These are phyloP conservation scores for Leptographium radiaticola DNA, from an alignment of 2,329 filamentous ascomycete species.

Conservation along the genomic window DNA sequence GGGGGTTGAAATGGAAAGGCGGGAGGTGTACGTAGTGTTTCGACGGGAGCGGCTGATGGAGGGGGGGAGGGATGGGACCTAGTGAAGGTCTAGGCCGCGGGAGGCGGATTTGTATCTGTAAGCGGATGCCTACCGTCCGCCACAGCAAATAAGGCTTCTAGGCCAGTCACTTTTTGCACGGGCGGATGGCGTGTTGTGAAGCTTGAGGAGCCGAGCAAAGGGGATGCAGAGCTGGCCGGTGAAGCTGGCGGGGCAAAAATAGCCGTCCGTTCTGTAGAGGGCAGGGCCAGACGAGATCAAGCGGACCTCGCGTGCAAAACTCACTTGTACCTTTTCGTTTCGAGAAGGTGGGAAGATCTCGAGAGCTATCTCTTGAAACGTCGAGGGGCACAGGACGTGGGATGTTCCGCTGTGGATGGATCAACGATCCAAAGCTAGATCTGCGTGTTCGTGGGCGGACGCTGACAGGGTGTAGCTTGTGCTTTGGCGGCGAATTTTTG, in stretches of 20 bases:
- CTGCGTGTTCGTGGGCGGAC: no score
- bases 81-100: background rate
- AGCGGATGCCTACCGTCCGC: background rate
- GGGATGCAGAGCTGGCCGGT: background rate
- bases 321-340: background rate
- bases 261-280: background rate
- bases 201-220: background rate
- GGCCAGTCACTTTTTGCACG: background rate
- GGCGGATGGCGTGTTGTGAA: background rate
- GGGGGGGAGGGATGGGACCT: background rate
- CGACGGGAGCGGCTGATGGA: background rate
- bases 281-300: background rate
- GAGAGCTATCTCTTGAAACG: no score
- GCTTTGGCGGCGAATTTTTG: no score
- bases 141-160: background rate
- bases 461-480: no score
- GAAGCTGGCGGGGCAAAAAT: background rate
- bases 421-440: no score
- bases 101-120: background rate
- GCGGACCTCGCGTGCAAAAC: background rate
- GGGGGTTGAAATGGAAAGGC: background rate
- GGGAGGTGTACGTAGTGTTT: slow-evolving; percentile 4
- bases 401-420: no score
- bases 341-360: background rate
- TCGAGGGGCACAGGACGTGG: no score